Conservation (phyloP, 108 stramenopile species). For the Cyclotella distinguenda region DNA sequence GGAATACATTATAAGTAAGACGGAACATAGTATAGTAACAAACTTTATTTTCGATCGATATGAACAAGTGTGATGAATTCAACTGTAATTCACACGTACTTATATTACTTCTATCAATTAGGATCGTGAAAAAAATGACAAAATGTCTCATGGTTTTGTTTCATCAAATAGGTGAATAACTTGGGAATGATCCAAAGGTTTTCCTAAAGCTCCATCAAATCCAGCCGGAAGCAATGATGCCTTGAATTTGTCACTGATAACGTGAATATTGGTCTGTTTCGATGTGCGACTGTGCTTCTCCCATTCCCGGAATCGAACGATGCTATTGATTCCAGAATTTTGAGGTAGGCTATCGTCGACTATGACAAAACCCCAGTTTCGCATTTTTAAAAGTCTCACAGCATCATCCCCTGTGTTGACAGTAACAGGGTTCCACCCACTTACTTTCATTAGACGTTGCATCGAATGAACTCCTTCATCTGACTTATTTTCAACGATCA, state of each 20-base stretch:
- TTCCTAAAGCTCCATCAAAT: slow-evolving; percentile 63
- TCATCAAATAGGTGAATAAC: slow-evolving; percentile 1
- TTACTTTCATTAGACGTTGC: slow-evolving; percentile 16
- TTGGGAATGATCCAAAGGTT: slow-evolving; percentile 32
- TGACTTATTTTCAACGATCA: slow-evolving; percentile 30
- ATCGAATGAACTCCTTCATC: slow-evolving; percentile 6
- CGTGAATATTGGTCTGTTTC: slow-evolving; percentile 52
- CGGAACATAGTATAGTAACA: no score
- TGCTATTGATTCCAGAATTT: slow-evolving; percentile 35
- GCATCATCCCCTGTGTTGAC: slow-evolving; percentile 54
- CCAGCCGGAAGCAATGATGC: slow-evolving; percentile 44
- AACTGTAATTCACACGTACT: background rate
- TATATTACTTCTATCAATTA: no score
- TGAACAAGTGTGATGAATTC: background rate
- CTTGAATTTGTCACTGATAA: slow-evolving; percentile 36
- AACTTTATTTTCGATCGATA: background rate
- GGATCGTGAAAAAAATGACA: no score
- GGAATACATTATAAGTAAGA: slow-evolving; percentile 6
- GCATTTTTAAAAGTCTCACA: slow-evolving; percentile 52
- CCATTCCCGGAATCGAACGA: slow-evolving; percentile 62
- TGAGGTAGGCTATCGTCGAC: slow-evolving; percentile 53
- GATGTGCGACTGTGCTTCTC: slow-evolving; percentile 57
- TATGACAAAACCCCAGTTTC: slow-evolving; percentile 63
- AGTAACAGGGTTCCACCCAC: slow-evolving; percentile 51
- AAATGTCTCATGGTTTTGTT: background rate